phyloP scores from a whole-genome alignment of 148 eudicot species.

The Silene conica region DNA sequence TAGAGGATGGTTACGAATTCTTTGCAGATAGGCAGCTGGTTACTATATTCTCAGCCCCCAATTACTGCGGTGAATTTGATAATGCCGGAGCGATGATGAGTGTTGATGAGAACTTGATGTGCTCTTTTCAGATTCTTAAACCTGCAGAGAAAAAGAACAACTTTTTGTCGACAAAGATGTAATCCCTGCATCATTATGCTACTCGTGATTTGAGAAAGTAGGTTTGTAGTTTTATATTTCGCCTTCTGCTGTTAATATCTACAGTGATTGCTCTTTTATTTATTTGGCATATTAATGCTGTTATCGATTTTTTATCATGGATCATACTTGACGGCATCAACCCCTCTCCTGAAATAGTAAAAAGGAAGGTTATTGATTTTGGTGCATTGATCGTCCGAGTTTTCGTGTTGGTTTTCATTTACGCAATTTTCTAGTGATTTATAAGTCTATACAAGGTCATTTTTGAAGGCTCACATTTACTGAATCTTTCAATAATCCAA shows the following conservation, averaged over 20 bases:
- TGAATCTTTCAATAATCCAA: no score
- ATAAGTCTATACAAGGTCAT: no score
- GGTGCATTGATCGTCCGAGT: neutral
- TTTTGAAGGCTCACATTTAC: no score
- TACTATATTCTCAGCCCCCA: constrained; percentile 70
- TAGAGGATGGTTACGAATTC: constrained; percentile 77
- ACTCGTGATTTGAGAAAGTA: constrained; percentile 19
- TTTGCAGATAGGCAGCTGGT: constrained; percentile 78
- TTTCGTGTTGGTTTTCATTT: neutral
- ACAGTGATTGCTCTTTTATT: neutral
- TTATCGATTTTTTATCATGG: neutral
- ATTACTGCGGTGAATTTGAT: constrained; percentile 77
- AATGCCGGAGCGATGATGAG: constrained; percentile 86
- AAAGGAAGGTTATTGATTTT: neutral
- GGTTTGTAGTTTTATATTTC: constrained; percentile 11
- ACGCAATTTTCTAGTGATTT: neutral
- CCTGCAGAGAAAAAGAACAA: constrained; percentile 64
- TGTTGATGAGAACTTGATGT: constrained; percentile 59
- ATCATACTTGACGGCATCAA: neutral
- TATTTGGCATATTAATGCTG: neutral
- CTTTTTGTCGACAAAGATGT: constrained; percentile 20
- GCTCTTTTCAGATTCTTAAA: constrained; percentile 77
- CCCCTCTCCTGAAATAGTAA: no score
- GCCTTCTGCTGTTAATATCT: neutral
- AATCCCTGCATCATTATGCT: constrained; percentile 22